Base-by-base conservation (phyloP, 1,284 basidiomycete genomes). In the Sporisorium iseilematis-ciliati region DNA sequence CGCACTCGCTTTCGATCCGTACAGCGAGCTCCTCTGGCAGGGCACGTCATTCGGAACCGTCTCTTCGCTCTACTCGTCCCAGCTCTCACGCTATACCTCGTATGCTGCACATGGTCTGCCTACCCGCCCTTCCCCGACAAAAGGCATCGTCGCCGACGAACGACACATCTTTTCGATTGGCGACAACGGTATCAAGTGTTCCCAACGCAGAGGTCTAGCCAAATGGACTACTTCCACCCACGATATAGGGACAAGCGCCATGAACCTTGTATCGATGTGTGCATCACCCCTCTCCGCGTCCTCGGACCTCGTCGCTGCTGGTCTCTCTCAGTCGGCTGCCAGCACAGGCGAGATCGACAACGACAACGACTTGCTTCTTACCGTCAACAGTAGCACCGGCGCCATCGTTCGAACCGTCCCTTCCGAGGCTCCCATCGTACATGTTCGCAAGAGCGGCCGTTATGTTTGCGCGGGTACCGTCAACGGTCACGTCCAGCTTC, bases 11-110 rank as follows among this genome's bases (percentile, higher is more conserved):
- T 94, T 98, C 84, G 95, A 98, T 86, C 92, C 93, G 7, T 91
- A 92, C 45, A 92, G 93, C 1, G 95, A 97, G 85, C 90, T 92
- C 14, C 87, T 98, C 40, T 97, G 95, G 94, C 88, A 92, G 51
- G 95, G 94, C 48, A 89, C 90, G 20, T 90, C 91, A 57, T 87
- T 89, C 41, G 95, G 96, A 7, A 88, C 88, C 70, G 88, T 97
- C 62, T 87, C 89, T 38, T 92, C 93, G 0, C 91, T 92, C 82
- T 91, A 92, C 84, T 90, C 91, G 16, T 87, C 89, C 11, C 88
- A 88, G 51, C 91, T 91, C 14, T 84, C 90, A 56, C 89, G 90
- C 48, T 92, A 88, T 26, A 80, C 87, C 1, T 79, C 84, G 3
- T 85, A 87, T 54, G 81, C 92, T 1, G 85, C 87, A 60, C 87